Evolutionary conservation across 169 alveolate genomes (phyloP).

Genomic region (Plasmodium fragile): DNA sequence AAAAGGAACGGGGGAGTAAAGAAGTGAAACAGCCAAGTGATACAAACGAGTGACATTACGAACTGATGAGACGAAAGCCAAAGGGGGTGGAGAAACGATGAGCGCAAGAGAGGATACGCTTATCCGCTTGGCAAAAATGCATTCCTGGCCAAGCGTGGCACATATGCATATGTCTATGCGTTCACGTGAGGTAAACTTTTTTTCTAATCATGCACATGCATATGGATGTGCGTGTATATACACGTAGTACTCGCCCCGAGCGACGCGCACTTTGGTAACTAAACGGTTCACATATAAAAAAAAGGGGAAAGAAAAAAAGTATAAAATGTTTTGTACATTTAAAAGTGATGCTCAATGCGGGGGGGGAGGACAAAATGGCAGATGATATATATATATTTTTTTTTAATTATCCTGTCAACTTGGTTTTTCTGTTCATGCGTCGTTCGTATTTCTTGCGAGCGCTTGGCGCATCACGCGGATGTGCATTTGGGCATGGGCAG

Average conservation of each 20-base stretch:
- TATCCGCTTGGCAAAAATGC: conserved; percentile 11
- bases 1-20: conserved; percentile 5
- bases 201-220: not conserved
- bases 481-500: not conserved
- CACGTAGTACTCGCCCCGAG: not conserved
- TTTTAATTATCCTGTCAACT: not conserved
- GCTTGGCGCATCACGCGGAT: not conserved
- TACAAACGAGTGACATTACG: too few relatives aligned
- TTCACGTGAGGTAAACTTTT: not conserved
- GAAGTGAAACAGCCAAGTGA: not conserved
- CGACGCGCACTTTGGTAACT: not conserved
- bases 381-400: not conserved
- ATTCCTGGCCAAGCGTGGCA: conserved; percentile 6
- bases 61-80: not conserved
- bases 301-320: not conserved
- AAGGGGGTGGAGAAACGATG: not conserved
- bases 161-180: conserved; percentile 12
- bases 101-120: not conserved
- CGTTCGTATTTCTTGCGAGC: not conserved
- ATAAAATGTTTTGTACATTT: not conserved
- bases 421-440: not conserved
- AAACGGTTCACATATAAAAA: not conserved
- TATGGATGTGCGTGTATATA: not conserved
- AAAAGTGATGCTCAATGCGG: not conserved
- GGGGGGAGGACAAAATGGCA: not conserved